Evolutionary conservation across 1,284 basidiomycete species (phyloP).

Genomic region (Ceratobasidium theobromae): DNA sequence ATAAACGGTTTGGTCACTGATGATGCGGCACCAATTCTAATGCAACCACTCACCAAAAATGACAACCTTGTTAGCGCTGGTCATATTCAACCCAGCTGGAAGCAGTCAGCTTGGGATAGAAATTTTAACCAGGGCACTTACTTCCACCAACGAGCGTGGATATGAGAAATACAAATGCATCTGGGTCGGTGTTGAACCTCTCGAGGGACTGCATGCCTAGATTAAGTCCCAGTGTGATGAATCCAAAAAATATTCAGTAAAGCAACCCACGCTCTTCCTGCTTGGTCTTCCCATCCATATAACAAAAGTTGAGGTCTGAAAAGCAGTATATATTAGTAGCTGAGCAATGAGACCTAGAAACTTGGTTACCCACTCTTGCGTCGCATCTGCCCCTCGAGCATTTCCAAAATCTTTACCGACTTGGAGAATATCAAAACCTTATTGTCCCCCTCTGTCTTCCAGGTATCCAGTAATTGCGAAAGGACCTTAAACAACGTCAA

Average conservation of each 20-base stretch:
- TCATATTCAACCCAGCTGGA: slow-evolving; percentile 64
- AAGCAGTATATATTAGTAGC: neutral
- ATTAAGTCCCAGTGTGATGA: neutral
- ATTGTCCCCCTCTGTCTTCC: slow-evolving; percentile 51
- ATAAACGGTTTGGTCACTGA: slow-evolving; percentile 2
- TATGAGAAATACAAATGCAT: slow-evolving; percentile 75
- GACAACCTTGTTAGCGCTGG: slow-evolving; percentile 80
- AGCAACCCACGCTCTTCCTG: slow-evolving; percentile 59
- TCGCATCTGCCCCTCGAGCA: slow-evolving; percentile 71
- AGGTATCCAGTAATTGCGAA: slow-evolving; percentile 40
- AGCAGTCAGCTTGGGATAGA: neutral
- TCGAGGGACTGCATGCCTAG: slow-evolving; percentile 82
- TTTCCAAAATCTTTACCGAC: slow-evolving; percentile 77
- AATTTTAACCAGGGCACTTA: neutral
- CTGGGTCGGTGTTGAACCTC: slow-evolving; percentile 71
- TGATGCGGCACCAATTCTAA: neutral
- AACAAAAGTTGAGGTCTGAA: slow-evolving; percentile 63
- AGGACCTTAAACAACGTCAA: slow-evolving; percentile 17
- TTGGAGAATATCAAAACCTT: slow-evolving; percentile 87
- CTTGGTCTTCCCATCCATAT: slow-evolving; percentile 71
- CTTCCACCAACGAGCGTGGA: slow-evolving; percentile 75
- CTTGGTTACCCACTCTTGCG: slow-evolving; percentile 48
- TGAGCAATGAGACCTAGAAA: neutral
- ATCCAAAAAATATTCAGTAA: neutral
- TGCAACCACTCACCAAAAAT: slow-evolving; percentile 64